Base-by-base conservation (phyloP, 768 basidiomycete species). In the Arthromyces matolae region DNA sequence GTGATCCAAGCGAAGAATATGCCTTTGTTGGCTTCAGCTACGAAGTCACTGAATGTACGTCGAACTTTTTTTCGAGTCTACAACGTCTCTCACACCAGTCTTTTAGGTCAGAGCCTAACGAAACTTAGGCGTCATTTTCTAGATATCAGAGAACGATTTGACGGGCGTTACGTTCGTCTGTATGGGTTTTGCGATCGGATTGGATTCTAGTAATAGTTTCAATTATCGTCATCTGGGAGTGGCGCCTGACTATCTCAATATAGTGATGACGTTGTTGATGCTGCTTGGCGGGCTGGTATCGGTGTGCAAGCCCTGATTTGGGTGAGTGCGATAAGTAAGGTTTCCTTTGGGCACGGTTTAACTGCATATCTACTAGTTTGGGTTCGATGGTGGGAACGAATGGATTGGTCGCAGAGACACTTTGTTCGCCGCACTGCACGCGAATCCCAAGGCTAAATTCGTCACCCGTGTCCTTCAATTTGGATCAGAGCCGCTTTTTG, bases 11-110 rank as follows among this genome's bases (percentile, higher is more conserved):
- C 45, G 79, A 76, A 0, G 87, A 90, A 60, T 88, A 86, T 55
- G 87, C 78, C 0, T 89, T 89, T 60, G 64, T 89, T 41, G 87
- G 86, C 0, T 84, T 89, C 64, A 84, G 84, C 60, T 89, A 89
- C 54, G 86, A 86, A 57, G 72, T 89, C 19, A 77, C 81, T 33
- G 71, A 67, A 9, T 87, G 85, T 84, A 37, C 14, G 49, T 46
- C 44, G n/a, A n/a, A n/a, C 25, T 22, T 25, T 36, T 12, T 54
- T 16, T 25, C 47, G 14, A 9, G 8, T 12, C 34, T 18, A 13
- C 2, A 33, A 27, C 33, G n/a, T 23, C 16, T 20, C 12, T n/a
- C 18, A 22, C 28, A 47, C 16, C 51, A 22, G 14, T 22, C 25
- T 53, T 16, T 29, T 23, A 86, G 84, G 86, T 51, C 85, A 85